phyloP scores from a whole-genome alignment of 768 basidiomycete species.

The Kwoniella dendrophila region DNA sequence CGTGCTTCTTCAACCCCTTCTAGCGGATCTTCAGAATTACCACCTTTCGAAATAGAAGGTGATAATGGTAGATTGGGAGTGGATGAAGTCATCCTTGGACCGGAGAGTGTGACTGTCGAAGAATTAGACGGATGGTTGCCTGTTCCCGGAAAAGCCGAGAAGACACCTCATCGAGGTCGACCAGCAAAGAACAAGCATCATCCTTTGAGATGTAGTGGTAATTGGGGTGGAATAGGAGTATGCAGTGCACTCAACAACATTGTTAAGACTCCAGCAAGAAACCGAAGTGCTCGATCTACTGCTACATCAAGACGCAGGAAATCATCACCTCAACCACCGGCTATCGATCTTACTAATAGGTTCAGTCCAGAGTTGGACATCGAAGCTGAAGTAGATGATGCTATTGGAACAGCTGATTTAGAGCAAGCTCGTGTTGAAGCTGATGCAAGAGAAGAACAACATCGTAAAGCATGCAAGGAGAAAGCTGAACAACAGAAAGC shows the following conservation, averaged over 20 bases:
- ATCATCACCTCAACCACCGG: slow-evolving; percentile 6
- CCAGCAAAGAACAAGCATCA: slow-evolving; percentile 15
- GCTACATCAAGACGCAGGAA: slow-evolving; percentile 15
- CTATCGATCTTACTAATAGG: not conserved
- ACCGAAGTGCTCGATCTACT: slow-evolving; percentile 10
- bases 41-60: slow-evolving; percentile 32
- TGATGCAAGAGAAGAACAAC: slow-evolving; percentile 38
- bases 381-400: slow-evolving; percentile 27
- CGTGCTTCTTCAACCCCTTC: slow-evolving; percentile 43
- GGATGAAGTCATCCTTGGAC: slow-evolving; percentile 42
- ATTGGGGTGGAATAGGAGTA: slow-evolving; percentile 46
- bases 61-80: slow-evolving; percentile 24
- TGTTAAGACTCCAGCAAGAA: slow-evolving; percentile 14
- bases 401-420: slow-evolving; percentile 44
- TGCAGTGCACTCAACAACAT: slow-evolving; percentile 15
- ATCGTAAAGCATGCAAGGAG: slow-evolving; percentile 27
- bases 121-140: slow-evolving; percentile 40
- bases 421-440: slow-evolving; percentile 41
- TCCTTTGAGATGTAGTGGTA: slow-evolving; percentile 21
- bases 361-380: slow-evolving; percentile 16
- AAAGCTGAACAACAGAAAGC: slow-evolving; percentile 34
- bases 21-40: slow-evolving; percentile 35
- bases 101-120: slow-evolving; percentile 45
- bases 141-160: slow-evolving; percentile 18
- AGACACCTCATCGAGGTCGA: slow-evolving; percentile 33